Conservation (phyloP, 345 rosid species). For the Euphorbia lathyris region DNA sequence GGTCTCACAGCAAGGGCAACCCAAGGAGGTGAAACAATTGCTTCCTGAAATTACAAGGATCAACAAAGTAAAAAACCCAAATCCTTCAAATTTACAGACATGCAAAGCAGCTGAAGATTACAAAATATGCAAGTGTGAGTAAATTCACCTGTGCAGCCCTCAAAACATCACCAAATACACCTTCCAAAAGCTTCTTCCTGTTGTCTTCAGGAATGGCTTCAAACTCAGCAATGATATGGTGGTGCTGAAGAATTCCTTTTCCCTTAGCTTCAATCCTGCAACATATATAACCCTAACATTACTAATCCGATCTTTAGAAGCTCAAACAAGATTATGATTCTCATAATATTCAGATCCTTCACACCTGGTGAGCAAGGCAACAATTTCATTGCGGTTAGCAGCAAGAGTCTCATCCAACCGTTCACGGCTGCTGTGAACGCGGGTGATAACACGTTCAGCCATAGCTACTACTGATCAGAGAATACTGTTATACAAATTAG, state of each 20-base stretch:
- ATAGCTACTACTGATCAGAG: slow-evolving; percentile 29
- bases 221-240: slow-evolving; percentile 68
- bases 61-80: not conserved
- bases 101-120: not conserved
- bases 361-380: slow-evolving; percentile 66
- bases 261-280: slow-evolving; percentile 72
- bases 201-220: slow-evolving; percentile 59
- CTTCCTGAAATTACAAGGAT: slow-evolving; percentile 54
- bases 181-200: slow-evolving; percentile 48
- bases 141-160: slow-evolving; percentile 58
- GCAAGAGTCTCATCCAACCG: slow-evolving; percentile 73
- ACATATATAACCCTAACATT: slow-evolving; percentile 4
- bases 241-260: slow-evolving; percentile 69
- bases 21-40: slow-evolving; percentile 84
- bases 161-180: slow-evolving; percentile 65
- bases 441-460: slow-evolving; percentile 53
- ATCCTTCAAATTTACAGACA: no score
- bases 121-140: not conserved
- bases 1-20: slow-evolving; percentile 91
- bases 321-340: not conserved
- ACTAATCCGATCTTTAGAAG: not conserved
- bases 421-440: slow-evolving; percentile 65
- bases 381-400: slow-evolving; percentile 58
- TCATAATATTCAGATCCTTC: not conserved
- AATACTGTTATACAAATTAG: not conserved